These are phyloP conservation scores for Microsporum ferrugineum DNA, from an alignment of 2,329 filamentous ascomycete genomes.

Conservation along the genomic window DNA sequence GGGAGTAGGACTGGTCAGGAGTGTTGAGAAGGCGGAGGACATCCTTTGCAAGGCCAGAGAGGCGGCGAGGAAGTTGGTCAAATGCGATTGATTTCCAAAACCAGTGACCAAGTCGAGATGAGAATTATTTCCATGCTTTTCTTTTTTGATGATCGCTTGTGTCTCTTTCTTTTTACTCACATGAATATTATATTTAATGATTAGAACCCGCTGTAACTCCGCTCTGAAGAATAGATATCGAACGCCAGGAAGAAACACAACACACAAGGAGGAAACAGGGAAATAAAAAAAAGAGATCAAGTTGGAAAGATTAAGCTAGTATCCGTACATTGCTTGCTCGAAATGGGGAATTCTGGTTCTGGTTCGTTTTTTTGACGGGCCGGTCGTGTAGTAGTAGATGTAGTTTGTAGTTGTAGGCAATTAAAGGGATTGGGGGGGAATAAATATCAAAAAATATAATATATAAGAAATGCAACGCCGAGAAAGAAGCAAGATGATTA, in stretches of 20 bases:
- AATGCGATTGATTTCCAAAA: neutral
- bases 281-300: constrained; percentile 1
- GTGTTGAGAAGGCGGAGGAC: constrained; percentile 39
- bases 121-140: neutral
- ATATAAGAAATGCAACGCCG: neutral
- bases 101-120: neutral
- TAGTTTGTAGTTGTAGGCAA: neutral
- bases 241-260: constrained; percentile 8
- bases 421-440: neutral
- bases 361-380: neutral
- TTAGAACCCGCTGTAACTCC: constrained; percentile 1
- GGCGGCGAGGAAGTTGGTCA: constrained; percentile 14
- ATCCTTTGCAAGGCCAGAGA: constrained; percentile 42
- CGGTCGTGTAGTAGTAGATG: neutral
- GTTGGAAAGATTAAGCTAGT: constrained; percentile 4
- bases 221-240: constrained; percentile 1
- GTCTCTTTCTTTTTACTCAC: neutral
- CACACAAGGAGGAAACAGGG: constrained; percentile 3
- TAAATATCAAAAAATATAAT: neutral
- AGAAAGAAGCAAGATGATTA: neutral
- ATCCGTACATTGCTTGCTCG: neutral
- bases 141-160: neutral
- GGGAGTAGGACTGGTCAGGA: constrained; percentile 47
- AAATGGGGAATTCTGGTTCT: neutral
- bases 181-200: neutral